These are phyloP conservation scores for Pseudocohnilembus persalinus DNA, from an alignment of 169 alveolate species.

Conservation along the genomic window DNA sequence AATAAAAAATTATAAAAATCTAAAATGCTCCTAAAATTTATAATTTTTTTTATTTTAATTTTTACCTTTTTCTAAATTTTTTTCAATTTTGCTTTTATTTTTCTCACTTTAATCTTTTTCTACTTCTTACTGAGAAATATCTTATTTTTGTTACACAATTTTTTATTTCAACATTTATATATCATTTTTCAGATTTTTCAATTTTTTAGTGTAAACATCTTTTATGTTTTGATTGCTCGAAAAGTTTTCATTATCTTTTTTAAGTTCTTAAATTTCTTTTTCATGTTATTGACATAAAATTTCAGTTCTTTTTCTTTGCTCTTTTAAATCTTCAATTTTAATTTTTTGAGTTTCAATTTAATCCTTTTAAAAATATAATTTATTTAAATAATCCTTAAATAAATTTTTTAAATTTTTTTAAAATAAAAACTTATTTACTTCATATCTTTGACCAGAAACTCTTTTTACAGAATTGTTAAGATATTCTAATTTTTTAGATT, in stretches of 20 bases:
- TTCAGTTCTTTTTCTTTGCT: constrained; percentile 59
- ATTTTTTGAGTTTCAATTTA: constrained; percentile 48
- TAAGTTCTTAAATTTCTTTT: constrained; percentile 54
- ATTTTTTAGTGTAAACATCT: constrained; percentile 56
- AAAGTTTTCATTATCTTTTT: constrained; percentile 57
- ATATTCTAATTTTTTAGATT: constrained; percentile 43
- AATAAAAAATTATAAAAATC: too few relatives aligned
- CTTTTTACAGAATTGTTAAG: constrained; percentile 42
- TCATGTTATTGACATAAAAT: constrained; percentile 13
- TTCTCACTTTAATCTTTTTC: constrained; percentile 36
- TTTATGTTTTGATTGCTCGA: constrained; percentile 58
- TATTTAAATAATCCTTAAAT: neutral
- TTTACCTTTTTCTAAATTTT: constrained; percentile 23
- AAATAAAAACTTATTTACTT: constrained; percentile 36
- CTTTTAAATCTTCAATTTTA: constrained; percentile 44
- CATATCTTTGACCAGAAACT: constrained; percentile 31
- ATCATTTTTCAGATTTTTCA: constrained; percentile 59
- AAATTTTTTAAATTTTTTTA: constrained; percentile 30
- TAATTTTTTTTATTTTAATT: too few relatives aligned
- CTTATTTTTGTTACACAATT: constrained; percentile 1
- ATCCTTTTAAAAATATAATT: constrained; percentile 10
- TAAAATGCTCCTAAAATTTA: too few relatives aligned
- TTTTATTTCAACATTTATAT: constrained; percentile 54
- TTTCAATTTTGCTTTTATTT: constrained; percentile 31
- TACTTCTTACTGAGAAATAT: constrained; percentile 27